Evolutionary conservation across 768 basidiomycete genomes (phyloP).

Genomic region (Boletales sp.): DNA sequence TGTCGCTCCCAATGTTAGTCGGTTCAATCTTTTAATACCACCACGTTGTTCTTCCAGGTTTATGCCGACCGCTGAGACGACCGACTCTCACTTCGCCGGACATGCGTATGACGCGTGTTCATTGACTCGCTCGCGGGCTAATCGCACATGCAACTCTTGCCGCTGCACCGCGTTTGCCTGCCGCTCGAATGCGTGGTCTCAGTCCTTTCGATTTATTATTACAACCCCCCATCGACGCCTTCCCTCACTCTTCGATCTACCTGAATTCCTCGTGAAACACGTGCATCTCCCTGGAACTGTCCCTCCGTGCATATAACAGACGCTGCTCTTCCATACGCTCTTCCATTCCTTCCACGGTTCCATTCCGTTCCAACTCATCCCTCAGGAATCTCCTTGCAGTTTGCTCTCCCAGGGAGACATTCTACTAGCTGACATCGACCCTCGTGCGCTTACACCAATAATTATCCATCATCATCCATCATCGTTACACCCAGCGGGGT

Average conservation of each 20-base stretch:
- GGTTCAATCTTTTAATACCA: not conserved
- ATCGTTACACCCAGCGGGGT: not conserved
- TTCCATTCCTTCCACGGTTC: constrained; percentile 12
- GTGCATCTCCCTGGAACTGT: constrained; percentile 4
- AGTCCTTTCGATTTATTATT: constrained; percentile 1
- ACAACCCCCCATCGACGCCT: constrained; percentile 7
- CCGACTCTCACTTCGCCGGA: not conserved
- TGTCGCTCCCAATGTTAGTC: not conserved
- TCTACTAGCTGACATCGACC: constrained; percentile 1
- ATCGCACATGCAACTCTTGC: constrained; percentile 18
- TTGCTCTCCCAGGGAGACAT: constrained; percentile 1
- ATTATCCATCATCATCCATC: constrained; percentile 7
- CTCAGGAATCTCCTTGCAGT: not conserved
- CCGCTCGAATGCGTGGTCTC: constrained; percentile 6
- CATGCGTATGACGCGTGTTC: constrained; percentile 15
- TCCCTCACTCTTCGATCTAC: constrained; percentile 5
- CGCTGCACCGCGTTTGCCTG: constrained; percentile 15
- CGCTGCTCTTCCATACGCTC: constrained; percentile 2
- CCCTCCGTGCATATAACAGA: constrained; percentile 23
- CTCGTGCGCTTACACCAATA: not conserved
- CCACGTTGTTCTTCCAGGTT: not conserved
- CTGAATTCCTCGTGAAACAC: constrained; percentile 13
- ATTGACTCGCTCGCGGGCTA: constrained; percentile 6
- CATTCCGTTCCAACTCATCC: constrained; percentile 1
- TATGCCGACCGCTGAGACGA: not conserved